These are phyloP conservation scores for Zymoseptoria crescenta DNA, from an alignment of 2,329 filamentous ascomycete genomes.

Conservation along the genomic window DNA sequence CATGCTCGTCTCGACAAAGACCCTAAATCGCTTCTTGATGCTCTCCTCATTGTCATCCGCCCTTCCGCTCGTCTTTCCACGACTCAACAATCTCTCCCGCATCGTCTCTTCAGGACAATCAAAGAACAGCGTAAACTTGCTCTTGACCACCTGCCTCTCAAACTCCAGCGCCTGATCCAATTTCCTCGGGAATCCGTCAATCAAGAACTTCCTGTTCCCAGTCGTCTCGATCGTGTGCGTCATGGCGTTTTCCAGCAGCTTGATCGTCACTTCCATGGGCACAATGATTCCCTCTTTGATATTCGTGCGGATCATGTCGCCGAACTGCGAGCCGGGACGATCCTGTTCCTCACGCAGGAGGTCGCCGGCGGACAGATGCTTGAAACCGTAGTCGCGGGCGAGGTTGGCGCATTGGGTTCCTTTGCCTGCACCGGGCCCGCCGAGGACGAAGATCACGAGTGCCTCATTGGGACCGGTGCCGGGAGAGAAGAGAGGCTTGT, in stretches of 20 bases:
- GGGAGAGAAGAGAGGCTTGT: constrained; percentile 63
- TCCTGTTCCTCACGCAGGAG: constrained; percentile 89
- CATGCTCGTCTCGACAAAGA: constrained; percentile 94
- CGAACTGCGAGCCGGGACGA: constrained; percentile 77
- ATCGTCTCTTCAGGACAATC: constrained; percentile 88
- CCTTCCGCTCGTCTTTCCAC: constrained; percentile 86
- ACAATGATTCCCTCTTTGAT: constrained; percentile 95
- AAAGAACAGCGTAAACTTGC: constrained; percentile 83
- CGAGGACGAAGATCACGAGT: constrained; percentile 93
- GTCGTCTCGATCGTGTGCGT: constrained; percentile 53
- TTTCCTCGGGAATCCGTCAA: constrained; percentile 85
- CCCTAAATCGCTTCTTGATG: constrained; percentile 92
- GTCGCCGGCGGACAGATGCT: constrained; percentile 87
- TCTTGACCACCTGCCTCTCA: constrained; percentile 78
- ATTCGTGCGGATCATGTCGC: constrained; percentile 83
- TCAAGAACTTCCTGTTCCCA: constrained; percentile 63
- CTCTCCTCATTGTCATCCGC: constrained; percentile 90
- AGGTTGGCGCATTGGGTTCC: constrained; percentile 91
- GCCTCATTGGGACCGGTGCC: constrained; percentile 48
- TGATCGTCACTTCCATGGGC: constrained; percentile 96
- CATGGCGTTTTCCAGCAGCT: constrained; percentile 92
- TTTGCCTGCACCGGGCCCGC: constrained; percentile 91
- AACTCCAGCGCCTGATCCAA: constrained; percentile 95
- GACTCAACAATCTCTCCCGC: constrained; percentile 72
- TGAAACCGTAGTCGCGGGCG: constrained; percentile 81